phyloP scores from a whole-genome alignment of 2,329 filamentous ascomycete genomes.

The Fusarium temperatum region DNA sequence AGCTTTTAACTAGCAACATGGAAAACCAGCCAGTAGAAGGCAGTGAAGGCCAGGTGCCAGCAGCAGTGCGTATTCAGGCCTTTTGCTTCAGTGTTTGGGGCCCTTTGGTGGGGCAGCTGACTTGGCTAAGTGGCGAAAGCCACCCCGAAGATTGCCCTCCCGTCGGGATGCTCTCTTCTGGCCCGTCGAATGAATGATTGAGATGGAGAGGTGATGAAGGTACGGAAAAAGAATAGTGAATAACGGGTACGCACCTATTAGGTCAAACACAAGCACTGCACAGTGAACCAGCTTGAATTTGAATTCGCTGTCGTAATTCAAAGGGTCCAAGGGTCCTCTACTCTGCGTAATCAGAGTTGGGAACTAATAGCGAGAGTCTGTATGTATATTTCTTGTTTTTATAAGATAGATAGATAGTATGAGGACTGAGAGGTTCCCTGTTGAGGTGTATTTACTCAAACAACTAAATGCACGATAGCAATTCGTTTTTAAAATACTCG shows the following conservation, averaged over 20 bases:
- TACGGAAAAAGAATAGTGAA: slow-evolving; percentile 27
- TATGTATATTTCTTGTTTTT: slow-evolving; percentile 14
- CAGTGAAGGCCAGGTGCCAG: slow-evolving; percentile 15
- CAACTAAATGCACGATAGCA: neutral
- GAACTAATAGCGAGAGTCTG: slow-evolving; percentile 19
- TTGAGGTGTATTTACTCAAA: neutral
- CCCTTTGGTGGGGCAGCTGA: slow-evolving; percentile 47
- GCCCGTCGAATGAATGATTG: slow-evolving; percentile 1
- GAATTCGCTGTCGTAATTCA: slow-evolving; percentile 12
- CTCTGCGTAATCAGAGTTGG: slow-evolving; percentile 2
- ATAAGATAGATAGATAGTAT: neutral
- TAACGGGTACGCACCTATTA: slow-evolving; percentile 15
- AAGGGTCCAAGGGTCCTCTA: slow-evolving; percentile 35
- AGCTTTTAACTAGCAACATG: neutral
- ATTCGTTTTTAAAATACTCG: neutral
- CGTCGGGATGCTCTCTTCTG: slow-evolving; percentile 3
- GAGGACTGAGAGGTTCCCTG: slow-evolving; percentile 1
- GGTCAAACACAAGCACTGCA: neutral
- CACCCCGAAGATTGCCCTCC: slow-evolving; percentile 33
- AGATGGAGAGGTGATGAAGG: neutral
- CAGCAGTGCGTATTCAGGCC: slow-evolving; percentile 24
- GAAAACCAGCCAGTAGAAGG: neutral
- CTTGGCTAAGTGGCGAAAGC: slow-evolving; percentile 46
- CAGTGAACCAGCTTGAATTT: neutral
- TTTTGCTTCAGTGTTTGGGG: slow-evolving; percentile 28